Conservation (phyloP, 1,284 basidiomycete species). For the Ustilago nuda region DNA sequence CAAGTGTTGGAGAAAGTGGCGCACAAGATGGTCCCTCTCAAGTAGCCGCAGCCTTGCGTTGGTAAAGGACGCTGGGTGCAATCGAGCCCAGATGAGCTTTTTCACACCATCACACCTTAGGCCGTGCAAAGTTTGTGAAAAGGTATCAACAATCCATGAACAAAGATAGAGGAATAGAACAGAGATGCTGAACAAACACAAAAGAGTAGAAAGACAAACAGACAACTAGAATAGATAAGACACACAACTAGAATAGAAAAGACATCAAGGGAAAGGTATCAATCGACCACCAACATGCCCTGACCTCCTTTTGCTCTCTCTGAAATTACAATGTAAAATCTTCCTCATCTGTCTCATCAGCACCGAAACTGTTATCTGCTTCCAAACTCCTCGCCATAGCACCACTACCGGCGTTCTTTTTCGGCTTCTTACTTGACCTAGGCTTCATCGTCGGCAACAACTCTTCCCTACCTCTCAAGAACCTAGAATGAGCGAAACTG, state of each 20-base stretch:
- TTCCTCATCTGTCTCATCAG: conserved; percentile 55
- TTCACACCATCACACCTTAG: neutral
- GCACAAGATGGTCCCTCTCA: conserved; percentile 19
- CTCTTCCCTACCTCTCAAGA: conserved; percentile 62
- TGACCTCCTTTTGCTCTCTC: neutral
- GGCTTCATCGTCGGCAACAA: conserved; percentile 68
- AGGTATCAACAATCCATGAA: neutral
- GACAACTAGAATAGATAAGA: too few relatives aligned
- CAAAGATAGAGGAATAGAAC: neutral
- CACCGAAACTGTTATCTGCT: conserved; percentile 32
- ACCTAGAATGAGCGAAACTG: conserved; percentile 67
- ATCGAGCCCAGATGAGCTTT: neutral
- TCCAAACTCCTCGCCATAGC: conserved; percentile 27
- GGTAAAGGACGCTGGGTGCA: too few relatives aligned
- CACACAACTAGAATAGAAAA: neutral
- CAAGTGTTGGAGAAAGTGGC: conserved; percentile 29
- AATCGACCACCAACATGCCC: neutral
- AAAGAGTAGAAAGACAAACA: neutral
- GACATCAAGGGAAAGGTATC: neutral
- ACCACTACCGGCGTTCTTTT: conserved; percentile 40
- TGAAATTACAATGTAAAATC: conserved; percentile 35
- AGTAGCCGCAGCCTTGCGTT: neutral
- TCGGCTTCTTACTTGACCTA: conserved; percentile 67
- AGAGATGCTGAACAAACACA: neutral
- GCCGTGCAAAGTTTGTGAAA: neutral